These are phyloP conservation scores for Botrytis galanthina DNA, from an alignment of 2,329 filamentous ascomycete species.

Conservation along the genomic window DNA sequence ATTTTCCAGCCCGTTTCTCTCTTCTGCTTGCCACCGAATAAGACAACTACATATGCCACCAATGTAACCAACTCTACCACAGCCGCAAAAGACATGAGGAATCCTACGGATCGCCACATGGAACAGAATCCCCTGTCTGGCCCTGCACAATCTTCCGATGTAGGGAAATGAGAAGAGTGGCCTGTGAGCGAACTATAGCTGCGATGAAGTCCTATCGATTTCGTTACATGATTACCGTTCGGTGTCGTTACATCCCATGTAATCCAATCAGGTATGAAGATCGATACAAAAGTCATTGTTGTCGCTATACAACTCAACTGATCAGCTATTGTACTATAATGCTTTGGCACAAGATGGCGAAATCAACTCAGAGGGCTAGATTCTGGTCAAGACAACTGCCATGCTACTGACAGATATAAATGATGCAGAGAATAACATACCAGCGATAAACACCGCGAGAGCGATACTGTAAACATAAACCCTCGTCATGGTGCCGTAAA, in stretches of 20 bases:
- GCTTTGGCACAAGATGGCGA: background rate
- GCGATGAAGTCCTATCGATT: slow-evolving; percentile 75
- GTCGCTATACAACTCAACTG: slow-evolving; percentile 58
- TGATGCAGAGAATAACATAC: slow-evolving; percentile 38
- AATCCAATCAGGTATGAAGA: slow-evolving; percentile 70
- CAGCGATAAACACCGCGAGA: slow-evolving; percentile 44
- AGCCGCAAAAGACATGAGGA: slow-evolving; percentile 79
- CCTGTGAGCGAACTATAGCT: slow-evolving; percentile 66
- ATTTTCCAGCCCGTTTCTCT: slow-evolving; percentile 82
- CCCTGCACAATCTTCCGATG: slow-evolving; percentile 58
- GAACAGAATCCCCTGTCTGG: slow-evolving; percentile 74
- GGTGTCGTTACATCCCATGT: slow-evolving; percentile 55
- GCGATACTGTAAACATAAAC: slow-evolving; percentile 43
- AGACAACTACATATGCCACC: slow-evolving; percentile 74
- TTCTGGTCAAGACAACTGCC: background rate
- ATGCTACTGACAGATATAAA: background rate
- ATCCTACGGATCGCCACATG: slow-evolving; percentile 80
- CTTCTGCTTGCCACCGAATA: slow-evolving; percentile 75
- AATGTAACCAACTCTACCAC: slow-evolving; percentile 78
- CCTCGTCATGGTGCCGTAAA: slow-evolving; percentile 42
- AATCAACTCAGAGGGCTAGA: background rate
- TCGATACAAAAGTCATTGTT: slow-evolving; percentile 67
- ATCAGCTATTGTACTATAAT: background rate
- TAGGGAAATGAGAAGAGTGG: slow-evolving; percentile 65
- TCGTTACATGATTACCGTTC: slow-evolving; percentile 52